These are phyloP conservation scores for Colletotrichum shisoi DNA, from an alignment of 2,329 filamentous ascomycete genomes.

Conservation along the genomic window DNA sequence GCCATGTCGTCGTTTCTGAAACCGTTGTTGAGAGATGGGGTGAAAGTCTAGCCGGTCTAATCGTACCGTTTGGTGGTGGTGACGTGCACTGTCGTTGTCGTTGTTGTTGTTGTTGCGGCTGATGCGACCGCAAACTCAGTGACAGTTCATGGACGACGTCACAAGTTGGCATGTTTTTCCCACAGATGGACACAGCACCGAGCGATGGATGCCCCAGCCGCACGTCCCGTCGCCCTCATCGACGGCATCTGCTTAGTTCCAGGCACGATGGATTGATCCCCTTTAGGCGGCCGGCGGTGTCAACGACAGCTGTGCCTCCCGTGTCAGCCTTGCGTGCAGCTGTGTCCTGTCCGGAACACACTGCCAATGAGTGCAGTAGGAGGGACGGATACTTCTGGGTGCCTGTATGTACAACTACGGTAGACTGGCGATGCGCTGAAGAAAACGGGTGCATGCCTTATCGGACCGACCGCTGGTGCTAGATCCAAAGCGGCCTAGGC, in stretches of 20 bases:
- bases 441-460: slow-evolving; percentile 34
- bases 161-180: too few species aligned
- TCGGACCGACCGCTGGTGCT: slow-evolving; percentile 39
- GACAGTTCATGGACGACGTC: background rate
- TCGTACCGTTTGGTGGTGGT: background rate
- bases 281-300: background rate
- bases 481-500: slow-evolving; percentile 14
- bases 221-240: background rate
- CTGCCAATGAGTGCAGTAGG: too few species aligned
- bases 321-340: slow-evolving; percentile 33
- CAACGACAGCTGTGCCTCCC: background rate
- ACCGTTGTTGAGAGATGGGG: slow-evolving; percentile 3
- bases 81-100: too few species aligned
- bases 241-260: background rate
- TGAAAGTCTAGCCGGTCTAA: background rate
- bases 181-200: too few species aligned
- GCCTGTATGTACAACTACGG: too few species aligned
- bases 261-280: background rate
- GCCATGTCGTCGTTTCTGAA: background rate
- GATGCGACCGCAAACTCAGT: background rate
- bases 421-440: slow-evolving; percentile 14
- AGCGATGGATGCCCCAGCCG: too few species aligned
- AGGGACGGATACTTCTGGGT: too few species aligned
- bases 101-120: too few species aligned
- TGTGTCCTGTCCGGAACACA: background rate